Conservation (phyloP, 768 basidiomycete genomes). For the Leccinum imitatum region DNA sequence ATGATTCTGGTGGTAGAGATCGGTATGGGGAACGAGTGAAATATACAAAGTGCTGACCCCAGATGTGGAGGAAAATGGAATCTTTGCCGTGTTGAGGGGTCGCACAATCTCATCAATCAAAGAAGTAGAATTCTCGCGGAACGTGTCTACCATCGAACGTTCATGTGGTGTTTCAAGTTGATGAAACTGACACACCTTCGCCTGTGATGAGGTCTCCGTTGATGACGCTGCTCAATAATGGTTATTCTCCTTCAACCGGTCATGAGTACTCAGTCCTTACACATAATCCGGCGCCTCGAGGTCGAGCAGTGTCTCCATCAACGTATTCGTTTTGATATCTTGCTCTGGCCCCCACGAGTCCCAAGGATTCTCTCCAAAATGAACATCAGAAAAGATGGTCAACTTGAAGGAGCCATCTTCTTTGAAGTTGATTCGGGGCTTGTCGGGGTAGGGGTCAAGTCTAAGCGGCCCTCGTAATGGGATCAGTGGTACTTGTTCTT, state of each 20-base stretch:
- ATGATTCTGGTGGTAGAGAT: conserved; percentile 53
- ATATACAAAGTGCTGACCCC: conserved; percentile 47
- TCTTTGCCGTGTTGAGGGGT: conserved; percentile 53
- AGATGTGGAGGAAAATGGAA: conserved; percentile 69
- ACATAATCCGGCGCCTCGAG: conserved; percentile 70
- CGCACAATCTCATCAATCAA: conserved; percentile 63
- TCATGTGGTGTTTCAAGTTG: neutral
- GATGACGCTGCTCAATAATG: conserved; percentile 46
- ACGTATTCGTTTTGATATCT: conserved; percentile 56
- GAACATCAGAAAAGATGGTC: conserved; percentile 72
- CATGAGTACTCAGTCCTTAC: conserved; percentile 37
- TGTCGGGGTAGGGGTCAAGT: conserved; percentile 44
- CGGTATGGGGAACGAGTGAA: neutral
- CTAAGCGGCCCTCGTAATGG: neutral
- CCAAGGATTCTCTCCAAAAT: conserved; percentile 77
- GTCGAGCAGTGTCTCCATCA: conserved; percentile 57
- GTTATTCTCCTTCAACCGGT: neutral
- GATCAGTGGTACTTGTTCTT: conserved; percentile 1
- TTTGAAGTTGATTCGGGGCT: conserved; percentile 55
- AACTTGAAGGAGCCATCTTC: conserved; percentile 66
- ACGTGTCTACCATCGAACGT: conserved; percentile 48
- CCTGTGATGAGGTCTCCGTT: conserved; percentile 78
- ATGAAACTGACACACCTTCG: conserved; percentile 44
- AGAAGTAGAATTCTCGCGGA: conserved; percentile 62
- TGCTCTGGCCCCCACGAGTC: conserved; percentile 66